Evolutionary conservation across 2,329 filamentous ascomycete genomes (phyloP).

Genomic region (Trichophyton rubrum): DNA sequence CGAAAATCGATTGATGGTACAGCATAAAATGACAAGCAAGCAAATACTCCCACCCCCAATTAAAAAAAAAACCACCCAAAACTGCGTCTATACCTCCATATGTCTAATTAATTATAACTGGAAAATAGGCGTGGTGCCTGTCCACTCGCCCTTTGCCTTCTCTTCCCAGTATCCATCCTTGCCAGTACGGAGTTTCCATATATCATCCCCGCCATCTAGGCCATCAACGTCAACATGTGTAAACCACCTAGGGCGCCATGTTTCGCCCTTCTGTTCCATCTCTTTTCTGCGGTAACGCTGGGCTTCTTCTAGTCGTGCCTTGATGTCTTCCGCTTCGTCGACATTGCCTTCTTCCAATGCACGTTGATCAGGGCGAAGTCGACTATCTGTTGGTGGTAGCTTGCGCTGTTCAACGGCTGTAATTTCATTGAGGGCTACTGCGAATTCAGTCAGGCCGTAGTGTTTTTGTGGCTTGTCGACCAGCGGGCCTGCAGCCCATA

Average conservation of each 20-base stretch:
- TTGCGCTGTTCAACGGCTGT: slow-evolving; percentile 64
- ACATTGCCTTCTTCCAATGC: slow-evolving; percentile 69
- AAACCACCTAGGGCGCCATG: slow-evolving; percentile 75
- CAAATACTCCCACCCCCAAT: not conserved
- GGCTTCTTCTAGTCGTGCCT: slow-evolving; percentile 71
- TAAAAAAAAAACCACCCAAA: not conserved
- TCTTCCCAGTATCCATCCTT: slow-evolving; percentile 93
- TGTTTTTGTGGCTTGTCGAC: slow-evolving; percentile 67
- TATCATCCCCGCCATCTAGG: slow-evolving; percentile 11
- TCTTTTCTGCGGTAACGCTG: slow-evolving; percentile 64
- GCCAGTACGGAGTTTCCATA: slow-evolving; percentile 45
- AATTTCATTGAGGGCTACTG: slow-evolving; percentile 74
- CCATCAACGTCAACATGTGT: slow-evolving; percentile 45
- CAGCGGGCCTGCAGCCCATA: slow-evolving; percentile 68
- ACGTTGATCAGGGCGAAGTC: slow-evolving; percentile 77
- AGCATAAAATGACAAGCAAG: not conserved
- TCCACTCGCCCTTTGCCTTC: slow-evolving; percentile 56
- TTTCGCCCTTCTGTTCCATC: slow-evolving; percentile 61
- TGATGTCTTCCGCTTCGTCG: slow-evolving; percentile 71
- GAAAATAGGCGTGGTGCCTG: slow-evolving; percentile 44
- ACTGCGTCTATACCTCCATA: not conserved
- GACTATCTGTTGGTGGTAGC: slow-evolving; percentile 68
- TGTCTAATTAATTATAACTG: slow-evolving; percentile 18
- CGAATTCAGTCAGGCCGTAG: slow-evolving; percentile 82
- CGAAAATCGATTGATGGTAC: not conserved